Evolutionary conservation across 495 filamentous ascomycete species (phyloP).

Genomic region (Podospora pseudocomata): DNA sequence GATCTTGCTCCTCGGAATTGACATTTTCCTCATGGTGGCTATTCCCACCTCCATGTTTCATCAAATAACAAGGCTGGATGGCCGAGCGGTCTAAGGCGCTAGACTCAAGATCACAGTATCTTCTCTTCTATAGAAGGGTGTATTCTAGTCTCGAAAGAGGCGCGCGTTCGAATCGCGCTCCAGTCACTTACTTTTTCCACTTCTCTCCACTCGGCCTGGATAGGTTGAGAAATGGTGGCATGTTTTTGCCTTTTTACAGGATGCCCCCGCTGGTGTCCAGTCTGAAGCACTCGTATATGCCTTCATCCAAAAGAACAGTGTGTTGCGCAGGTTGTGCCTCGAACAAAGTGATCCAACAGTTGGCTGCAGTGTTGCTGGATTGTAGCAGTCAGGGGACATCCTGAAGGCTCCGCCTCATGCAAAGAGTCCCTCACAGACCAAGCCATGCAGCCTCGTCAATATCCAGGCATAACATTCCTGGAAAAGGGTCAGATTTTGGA

Average conservation of each 20-base stretch:
- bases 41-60: not conserved
- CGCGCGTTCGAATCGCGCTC: conserved; percentile 37
- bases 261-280: not conserved
- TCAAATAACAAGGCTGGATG: conserved; percentile 24
- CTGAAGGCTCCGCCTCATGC: not conserved
- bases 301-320: not conserved
- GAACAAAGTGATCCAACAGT: not conserved
- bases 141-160: conserved; percentile 35
- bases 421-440: not conserved
- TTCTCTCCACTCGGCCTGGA: not conserved
- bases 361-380: not conserved
- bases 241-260: not conserved
- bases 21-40: no score
- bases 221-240: not conserved
- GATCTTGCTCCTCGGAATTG: no score
- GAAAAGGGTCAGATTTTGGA: not conserved
- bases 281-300: not conserved
- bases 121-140: conserved; percentile 16
- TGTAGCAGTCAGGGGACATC: not conserved
- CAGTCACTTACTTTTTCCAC: conserved; percentile 22
- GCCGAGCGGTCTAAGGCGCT: conserved; percentile 37
- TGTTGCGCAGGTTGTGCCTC: not conserved
- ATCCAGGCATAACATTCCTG: not conserved
- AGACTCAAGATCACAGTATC: conserved; percentile 28
- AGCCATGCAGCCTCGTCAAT: not conserved